Conservation (phyloP, 2,329 filamentous ascomycete species). For the Cladosporium halotolerans region DNA sequence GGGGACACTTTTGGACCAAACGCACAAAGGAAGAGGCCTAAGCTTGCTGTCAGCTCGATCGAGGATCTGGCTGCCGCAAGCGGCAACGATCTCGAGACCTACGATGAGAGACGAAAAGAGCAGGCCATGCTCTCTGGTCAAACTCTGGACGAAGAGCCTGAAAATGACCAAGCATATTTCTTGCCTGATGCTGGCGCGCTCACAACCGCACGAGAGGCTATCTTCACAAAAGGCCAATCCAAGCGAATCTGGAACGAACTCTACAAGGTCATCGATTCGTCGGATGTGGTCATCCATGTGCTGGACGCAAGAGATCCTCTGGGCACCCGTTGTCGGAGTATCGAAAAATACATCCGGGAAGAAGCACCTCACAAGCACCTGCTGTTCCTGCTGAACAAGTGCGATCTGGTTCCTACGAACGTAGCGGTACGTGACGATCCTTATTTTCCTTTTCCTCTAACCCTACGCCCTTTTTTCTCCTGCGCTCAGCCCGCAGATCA, state of each 20-base stretch:
- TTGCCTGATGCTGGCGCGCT: conserved; percentile 30
- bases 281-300: conserved; percentile 92
- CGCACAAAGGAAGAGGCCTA: conserved; percentile 85
- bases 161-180: conserved; percentile 6
- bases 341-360: conserved; percentile 88
- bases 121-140: conserved; percentile 45
- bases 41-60: conserved; percentile 76
- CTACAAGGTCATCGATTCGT: conserved; percentile 86
- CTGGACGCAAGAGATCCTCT: conserved; percentile 83
- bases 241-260: conserved; percentile 97
- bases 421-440: conserved; percentile 74
- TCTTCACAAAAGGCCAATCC: conserved; percentile 91
- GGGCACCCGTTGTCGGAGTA: conserved; percentile 80
- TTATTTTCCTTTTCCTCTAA: conserved; percentile 6
- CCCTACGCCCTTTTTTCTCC: conserved; percentile 15
- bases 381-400: conserved; percentile 84
- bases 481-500: conserved; percentile 30
- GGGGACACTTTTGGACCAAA: conserved; percentile 88
- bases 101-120: conserved; percentile 71
- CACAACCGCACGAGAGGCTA: conserved; percentile 52
- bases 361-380: conserved; percentile 96
- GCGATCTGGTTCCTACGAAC: conserved; percentile 83
- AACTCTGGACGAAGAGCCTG: conserved; percentile 8
- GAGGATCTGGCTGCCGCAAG: conserved; percentile 75
- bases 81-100: conserved; percentile 72